phyloP scores from a whole-genome alignment of 2,329 filamentous ascomycete species.

The Podosphaera fusca region DNA sequence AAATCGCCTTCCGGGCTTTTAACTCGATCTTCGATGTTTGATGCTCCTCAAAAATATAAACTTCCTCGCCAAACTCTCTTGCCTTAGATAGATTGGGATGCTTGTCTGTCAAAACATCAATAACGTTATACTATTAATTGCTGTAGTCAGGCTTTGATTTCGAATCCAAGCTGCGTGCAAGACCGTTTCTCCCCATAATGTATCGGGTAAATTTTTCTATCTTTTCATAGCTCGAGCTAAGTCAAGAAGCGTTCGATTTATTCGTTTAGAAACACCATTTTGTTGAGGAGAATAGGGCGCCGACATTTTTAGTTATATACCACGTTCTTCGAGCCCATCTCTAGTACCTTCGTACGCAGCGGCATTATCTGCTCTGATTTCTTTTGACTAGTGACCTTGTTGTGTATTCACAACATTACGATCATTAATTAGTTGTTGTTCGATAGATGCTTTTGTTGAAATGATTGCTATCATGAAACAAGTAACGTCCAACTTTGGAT shows the following conservation, averaged over 20 bases:
- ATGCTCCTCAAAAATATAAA: background rate
- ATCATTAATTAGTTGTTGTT: background rate
- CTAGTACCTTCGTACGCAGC: background rate
- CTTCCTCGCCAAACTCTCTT: background rate
- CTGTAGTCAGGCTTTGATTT: conserved; percentile 1
- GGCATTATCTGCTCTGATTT: background rate
- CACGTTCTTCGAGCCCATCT: background rate
- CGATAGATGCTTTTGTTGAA: too few relatives aligned
- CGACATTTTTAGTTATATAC: background rate
- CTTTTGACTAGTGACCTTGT: background rate
- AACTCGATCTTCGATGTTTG: background rate
- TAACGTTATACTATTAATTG: background rate
- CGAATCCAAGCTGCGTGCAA: background rate
- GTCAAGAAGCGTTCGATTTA: background rate
- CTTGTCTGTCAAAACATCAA: background rate
- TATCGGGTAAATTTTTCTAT: background rate
- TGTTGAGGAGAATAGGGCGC: background rate
- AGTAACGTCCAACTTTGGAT: too few relatives aligned
- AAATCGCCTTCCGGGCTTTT: background rate
- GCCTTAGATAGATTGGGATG: background rate
- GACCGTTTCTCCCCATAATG: background rate
- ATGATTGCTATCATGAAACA: too few relatives aligned
- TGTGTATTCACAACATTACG: background rate
- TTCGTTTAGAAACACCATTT: conserved; percentile 1
- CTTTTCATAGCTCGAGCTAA: background rate